Percentiles rank a stretch among this genome's conserved stretches.
Evolutionary conservation across 345 rosid genomes (phyloP).

Genomic region (Pugionium dolabratum): DNA sequence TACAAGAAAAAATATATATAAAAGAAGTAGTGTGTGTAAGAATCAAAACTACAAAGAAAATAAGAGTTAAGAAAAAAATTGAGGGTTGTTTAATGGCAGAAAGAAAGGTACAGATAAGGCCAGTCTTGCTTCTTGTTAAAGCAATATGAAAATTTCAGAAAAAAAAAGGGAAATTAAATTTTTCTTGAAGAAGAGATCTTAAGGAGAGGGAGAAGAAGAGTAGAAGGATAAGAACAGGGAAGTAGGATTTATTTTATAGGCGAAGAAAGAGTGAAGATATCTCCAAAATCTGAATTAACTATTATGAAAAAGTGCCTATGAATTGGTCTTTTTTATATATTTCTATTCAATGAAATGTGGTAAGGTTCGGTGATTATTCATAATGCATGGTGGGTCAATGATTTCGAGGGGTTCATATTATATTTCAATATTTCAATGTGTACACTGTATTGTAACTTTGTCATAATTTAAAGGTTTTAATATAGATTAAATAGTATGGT

Average conservation of each 20-base stretch:
- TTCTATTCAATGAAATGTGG: slow-evolving; percentile 2
- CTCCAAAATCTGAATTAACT: slow-evolving; percentile 6
- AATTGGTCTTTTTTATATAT: slow-evolving; percentile 14
- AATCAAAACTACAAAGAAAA: background rate
- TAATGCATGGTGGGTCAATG: slow-evolving; percentile 34
- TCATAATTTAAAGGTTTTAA: background rate
- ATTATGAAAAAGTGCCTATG: slow-evolving; percentile 4
- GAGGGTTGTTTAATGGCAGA: slow-evolving; percentile 23
- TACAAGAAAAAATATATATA: too few relatives aligned
- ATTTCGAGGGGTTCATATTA: background rate
- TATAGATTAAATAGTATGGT: background rate
- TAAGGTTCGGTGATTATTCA: slow-evolving; percentile 20
- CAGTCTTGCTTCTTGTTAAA: slow-evolving; percentile 36
- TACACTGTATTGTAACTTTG: slow-evolving; percentile 14
- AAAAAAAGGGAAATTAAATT: background rate
- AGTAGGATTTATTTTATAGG: slow-evolving; percentile 7
- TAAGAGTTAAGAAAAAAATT: background rate
- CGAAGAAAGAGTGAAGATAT: slow-evolving; percentile 16
- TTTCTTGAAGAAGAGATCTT: background rate
- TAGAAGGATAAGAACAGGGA: background rate
- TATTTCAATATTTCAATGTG: background rate
- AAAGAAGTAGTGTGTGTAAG: background rate
- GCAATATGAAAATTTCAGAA: slow-evolving; percentile 1
- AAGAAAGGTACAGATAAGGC: slow-evolving; percentile 38
- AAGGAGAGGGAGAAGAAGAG: background rate